Conservation (phyloP, 1,284 basidiomycete genomes). For the Apiotrichum brassicae region DNA sequence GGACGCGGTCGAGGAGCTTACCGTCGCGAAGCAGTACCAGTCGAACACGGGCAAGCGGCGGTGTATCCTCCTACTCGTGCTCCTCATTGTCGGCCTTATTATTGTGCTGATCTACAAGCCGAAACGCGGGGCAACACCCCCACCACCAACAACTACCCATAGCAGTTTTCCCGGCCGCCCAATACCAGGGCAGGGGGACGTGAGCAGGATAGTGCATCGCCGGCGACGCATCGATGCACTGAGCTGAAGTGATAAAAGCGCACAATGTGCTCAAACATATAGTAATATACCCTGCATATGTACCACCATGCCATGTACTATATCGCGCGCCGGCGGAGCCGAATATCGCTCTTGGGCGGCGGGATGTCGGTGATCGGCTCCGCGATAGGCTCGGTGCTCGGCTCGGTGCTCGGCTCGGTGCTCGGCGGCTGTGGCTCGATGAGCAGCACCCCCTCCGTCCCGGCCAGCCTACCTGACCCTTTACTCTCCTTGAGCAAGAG, state of each 20-base stretch:
- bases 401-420: background rate
- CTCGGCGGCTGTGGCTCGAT: background rate
- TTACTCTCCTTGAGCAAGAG: background rate
- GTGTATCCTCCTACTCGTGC: slow-evolving; percentile 83
- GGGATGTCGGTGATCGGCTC: background rate
- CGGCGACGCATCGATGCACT: too few relatives aligned
- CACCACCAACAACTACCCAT: background rate
- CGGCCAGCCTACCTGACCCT: background rate
- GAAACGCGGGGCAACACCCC: slow-evolving; percentile 3
- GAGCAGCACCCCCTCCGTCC: background rate
- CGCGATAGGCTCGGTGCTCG: too few relatives aligned
- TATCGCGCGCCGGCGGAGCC: slow-evolving; percentile 5
- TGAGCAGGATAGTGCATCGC: background rate
- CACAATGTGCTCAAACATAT: too few relatives aligned
- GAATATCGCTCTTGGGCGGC: background rate
- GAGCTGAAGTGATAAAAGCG: too few relatives aligned
- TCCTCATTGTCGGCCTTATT: slow-evolving; percentile 77
- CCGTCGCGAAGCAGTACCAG: slow-evolving; percentile 83
- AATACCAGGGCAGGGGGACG: background rate
- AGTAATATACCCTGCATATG: slow-evolving; percentile 3
- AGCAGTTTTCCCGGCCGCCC: background rate
- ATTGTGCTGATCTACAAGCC: slow-evolving; percentile 48
- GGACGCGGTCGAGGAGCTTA: slow-evolving; percentile 78
- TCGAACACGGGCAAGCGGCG: slow-evolving; percentile 82
- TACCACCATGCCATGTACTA: background rate